These are phyloP conservation scores for Naganishia sp. DNA, from an alignment of 1,284 basidiomycete genomes.

Conservation along the genomic window DNA sequence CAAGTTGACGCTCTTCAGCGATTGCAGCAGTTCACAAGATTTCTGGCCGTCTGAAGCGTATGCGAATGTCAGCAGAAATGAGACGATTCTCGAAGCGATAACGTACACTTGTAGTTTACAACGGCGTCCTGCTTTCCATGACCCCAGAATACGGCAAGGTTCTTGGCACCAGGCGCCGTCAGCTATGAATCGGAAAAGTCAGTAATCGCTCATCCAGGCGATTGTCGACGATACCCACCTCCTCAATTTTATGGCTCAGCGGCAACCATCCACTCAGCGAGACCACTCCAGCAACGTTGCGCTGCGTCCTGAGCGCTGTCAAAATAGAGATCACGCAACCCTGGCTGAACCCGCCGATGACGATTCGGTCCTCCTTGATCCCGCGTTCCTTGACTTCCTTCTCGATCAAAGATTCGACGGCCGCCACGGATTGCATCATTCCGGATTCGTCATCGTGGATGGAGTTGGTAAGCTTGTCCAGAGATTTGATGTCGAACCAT, in stretches of 20 bases:
- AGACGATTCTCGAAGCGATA: background rate
- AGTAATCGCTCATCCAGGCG: conserved; percentile 58
- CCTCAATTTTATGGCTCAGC: conserved; percentile 49
- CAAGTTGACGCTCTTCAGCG: conserved; percentile 59
- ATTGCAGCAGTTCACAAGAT: conserved; percentile 62
- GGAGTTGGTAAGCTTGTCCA: conserved; percentile 60
- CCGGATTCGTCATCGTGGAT: conserved; percentile 63
- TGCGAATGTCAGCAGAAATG: background rate
- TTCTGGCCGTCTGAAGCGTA: conserved; percentile 52
- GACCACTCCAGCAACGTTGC: conserved; percentile 71
- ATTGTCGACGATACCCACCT: background rate
- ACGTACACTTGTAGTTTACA: conserved; percentile 59
- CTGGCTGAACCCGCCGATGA: conserved; percentile 86
- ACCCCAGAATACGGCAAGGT: conserved; percentile 82
- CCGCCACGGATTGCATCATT: conserved; percentile 66
- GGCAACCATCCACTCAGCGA: conserved; percentile 77
- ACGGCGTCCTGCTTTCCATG: conserved; percentile 78
- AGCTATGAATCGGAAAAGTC: conserved; percentile 56
- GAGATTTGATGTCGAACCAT: conserved; percentile 75
- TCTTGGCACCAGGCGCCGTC: conserved; percentile 47
- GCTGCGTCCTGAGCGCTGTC: conserved; percentile 67
- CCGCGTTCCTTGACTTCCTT: conserved; percentile 31
- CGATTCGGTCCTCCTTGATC: conserved; percentile 40
- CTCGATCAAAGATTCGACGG: conserved; percentile 69
- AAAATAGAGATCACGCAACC: conserved; percentile 77